Conservation (phyloP, 1,284 basidiomycete species). For the Flammula alnicola region DNA sequence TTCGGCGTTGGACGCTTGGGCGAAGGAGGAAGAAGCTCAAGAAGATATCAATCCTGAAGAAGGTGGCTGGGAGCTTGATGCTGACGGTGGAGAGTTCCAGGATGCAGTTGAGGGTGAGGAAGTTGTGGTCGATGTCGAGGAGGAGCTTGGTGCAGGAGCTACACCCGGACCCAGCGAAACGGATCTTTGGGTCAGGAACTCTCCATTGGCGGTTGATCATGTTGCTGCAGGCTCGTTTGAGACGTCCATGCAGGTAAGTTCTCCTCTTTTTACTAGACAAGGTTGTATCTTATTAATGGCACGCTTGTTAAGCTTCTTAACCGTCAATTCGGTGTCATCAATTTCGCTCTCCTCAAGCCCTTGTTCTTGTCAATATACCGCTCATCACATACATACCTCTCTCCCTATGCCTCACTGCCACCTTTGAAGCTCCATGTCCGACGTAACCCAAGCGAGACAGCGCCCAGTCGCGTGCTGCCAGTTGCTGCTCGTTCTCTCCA, state of each 20-base stretch:
- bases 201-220: conserved; percentile 94
- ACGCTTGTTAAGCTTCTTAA: conserved; percentile 76
- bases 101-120: conserved; percentile 58
- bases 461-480: conserved; percentile 83
- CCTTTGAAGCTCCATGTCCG: conserved; percentile 88
- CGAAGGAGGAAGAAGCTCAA: conserved; percentile 71
- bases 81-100: conserved; percentile 69
- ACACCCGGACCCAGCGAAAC: conserved; percentile 86
- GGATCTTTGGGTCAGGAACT: conserved; percentile 95
- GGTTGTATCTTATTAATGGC: background rate
- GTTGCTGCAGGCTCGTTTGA: conserved; percentile 98
- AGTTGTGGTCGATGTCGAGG: conserved; percentile 48
- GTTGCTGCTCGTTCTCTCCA: conserved; percentile 74
- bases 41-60: conserved; percentile 74
- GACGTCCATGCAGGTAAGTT: conserved; percentile 92
- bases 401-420: conserved; percentile 85
- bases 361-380: conserved; percentile 89
- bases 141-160: conserved; percentile 75
- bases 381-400: conserved; percentile 87
- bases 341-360: conserved; percentile 88
- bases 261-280: conserved; percentile 7
- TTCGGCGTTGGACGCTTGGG: conserved; percentile 87
- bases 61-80: conserved; percentile 93
- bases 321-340: conserved; percentile 92
- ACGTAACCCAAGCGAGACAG: conserved; percentile 84